Base-by-base conservation (phyloP, 2,329 filamentous ascomycete genomes). In the Westerdykella sp. region DNA sequence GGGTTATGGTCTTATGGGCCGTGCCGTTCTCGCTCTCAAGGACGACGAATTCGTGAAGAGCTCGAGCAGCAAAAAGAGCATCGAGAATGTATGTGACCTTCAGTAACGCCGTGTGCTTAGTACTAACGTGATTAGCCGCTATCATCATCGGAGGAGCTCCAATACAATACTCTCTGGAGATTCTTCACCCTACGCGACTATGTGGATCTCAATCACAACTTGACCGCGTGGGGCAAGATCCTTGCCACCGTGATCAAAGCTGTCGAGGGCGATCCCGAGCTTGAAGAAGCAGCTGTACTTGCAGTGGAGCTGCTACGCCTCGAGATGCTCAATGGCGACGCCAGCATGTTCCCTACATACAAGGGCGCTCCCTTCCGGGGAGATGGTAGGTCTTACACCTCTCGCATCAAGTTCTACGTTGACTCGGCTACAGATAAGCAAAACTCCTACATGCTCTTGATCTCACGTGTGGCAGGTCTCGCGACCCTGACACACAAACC, bases 121-220 rank as follows among this genome's bases (percentile, higher is more conserved):
- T n/a, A 23, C 42, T 56, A 37, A 54, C 37, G 12, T 31, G 3
- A 10, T n/a, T 32, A 77, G 68, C 59, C 62, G 12, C 63, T 78
- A 7, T 79, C 76, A 46, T 79, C 83, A n/a, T 79, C 84, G 49
- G 76, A 84, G 13, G 85, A 93, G 57, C 77, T 91, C 42, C 71
- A 78, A 18, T 72, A 88, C 14, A 87, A 95, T 56, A 80, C 84
- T 6, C 77, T 91, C 45, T 96, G 88, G 85, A 81, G 89, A 43
- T 93, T 96, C 67, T 75, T 98, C 16, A 87, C 95, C 60, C 75
- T 97, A 39, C 81, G 90, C 46, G 89, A 84, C 18, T 98, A 96
- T 58, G 76, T 95, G 37, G 80, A 93, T 54, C 76, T 82, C 40
- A 76, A 79, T 46, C 91, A 97, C 66, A 79, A 83, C 46, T 75